Evolutionary conservation across 305 asterid species (phyloP).

Genomic region (Fraxinus greggii): DNA sequence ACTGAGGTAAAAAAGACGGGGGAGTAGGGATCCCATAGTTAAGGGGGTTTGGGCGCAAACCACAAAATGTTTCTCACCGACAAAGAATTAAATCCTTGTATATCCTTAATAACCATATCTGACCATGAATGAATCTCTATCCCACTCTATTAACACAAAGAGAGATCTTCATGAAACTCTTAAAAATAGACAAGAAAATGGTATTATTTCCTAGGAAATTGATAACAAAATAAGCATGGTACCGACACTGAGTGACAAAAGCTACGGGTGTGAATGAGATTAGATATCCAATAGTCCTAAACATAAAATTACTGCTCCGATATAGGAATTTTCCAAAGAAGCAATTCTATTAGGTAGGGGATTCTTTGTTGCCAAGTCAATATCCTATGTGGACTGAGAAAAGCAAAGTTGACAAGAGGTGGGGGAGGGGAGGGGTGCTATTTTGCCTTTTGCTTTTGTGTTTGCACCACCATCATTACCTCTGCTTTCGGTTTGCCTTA

Average conservation of each 20-base stretch:
- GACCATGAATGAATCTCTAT: neutral
- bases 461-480: constrained; percentile 61
- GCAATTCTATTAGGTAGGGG: constrained; percentile 20
- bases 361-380: constrained; percentile 59
- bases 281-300: neutral
- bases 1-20: neutral
- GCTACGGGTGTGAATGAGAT: neutral
- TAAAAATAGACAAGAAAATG: neutral
- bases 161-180: neutral
- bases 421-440: constrained; percentile 34
- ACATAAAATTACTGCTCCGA: neutral
- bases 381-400: constrained; percentile 55
- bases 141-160: neutral
- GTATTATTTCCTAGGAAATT: neutral
- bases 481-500: constrained; percentile 63
- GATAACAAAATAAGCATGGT: neutral
- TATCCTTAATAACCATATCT: neutral
- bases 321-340: neutral
- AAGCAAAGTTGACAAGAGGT: constrained; percentile 45
- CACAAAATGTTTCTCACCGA: neutral
- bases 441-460: constrained; percentile 66
- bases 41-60: neutral
- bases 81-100: neutral
- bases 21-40: neutral
- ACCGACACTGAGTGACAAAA: neutral